These are phyloP conservation scores for Mrakia blollopis DNA, from an alignment of 768 basidiomycete genomes.

Conservation along the genomic window DNA sequence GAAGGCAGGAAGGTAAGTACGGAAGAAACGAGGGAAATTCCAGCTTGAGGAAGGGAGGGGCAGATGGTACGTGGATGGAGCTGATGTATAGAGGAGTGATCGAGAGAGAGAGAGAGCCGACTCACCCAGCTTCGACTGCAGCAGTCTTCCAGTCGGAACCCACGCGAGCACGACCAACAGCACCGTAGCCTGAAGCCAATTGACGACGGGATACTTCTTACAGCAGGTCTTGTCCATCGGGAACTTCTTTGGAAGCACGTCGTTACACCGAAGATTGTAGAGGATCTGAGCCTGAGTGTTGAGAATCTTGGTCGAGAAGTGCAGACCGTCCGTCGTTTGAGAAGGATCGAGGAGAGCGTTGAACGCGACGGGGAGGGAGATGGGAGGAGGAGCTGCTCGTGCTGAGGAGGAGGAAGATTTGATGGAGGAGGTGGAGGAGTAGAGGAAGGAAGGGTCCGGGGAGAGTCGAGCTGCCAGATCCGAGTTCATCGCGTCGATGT, in stretches of 20 bases:
- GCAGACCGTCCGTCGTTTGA: conserved; percentile 77
- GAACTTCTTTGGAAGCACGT: conserved; percentile 57
- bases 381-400: conserved; percentile 39
- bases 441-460: conserved; percentile 35
- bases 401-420: conserved; percentile 34
- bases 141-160: conserved; percentile 11
- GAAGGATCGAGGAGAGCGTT: conserved; percentile 70
- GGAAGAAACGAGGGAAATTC: background rate
- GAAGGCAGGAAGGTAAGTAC: background rate
- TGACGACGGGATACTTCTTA: conserved; percentile 59
- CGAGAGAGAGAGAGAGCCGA: background rate
- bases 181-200: conserved; percentile 45
- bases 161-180: conserved; percentile 40
- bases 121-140: conserved; percentile 24
- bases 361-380: conserved; percentile 70
- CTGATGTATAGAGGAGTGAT: background rate
- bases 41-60: background rate
- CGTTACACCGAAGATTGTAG: conserved; percentile 76
- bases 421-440: conserved; percentile 32
- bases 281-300: conserved; percentile 69
- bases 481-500: conserved; percentile 88
- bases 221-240: conserved; percentile 77
- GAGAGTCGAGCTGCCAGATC: conserved; percentile 66
- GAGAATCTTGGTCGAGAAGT: conserved; percentile 63
- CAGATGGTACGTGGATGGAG: no score